phyloP scores from a whole-genome alignment of 495 filamentous ascomycete genomes.

The Chaetomidium leptoderma region DNA sequence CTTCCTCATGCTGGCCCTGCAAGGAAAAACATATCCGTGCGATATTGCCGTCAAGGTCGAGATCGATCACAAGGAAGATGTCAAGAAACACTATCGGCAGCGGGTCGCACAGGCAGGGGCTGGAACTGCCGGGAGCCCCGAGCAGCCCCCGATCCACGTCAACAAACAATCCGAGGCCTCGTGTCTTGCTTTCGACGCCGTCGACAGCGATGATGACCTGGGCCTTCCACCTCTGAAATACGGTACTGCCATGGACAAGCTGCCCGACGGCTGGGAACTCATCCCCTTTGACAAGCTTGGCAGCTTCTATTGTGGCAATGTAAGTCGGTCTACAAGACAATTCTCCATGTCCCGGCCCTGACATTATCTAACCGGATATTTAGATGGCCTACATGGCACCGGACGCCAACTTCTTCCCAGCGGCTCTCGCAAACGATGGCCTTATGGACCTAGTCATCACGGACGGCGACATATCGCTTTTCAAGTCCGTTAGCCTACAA shows the following conservation, averaged over 20 bases:
- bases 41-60: constrained; percentile 80
- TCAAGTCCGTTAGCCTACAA: constrained; percentile 61
- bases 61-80: constrained; percentile 67
- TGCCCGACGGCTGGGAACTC: constrained; percentile 71
- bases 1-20: constrained; percentile 65
- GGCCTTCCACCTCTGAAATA: constrained; percentile 70
- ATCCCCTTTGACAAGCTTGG: constrained; percentile 71
- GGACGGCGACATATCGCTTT: constrained; percentile 64
- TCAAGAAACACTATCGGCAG: constrained; percentile 65
- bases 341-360: not conserved
- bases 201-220: constrained; percentile 7
- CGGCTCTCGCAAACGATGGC: constrained; percentile 78
- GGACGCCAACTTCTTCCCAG: constrained; percentile 82
- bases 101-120: constrained; percentile 3
- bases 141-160: constrained; percentile 7
- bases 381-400: constrained; percentile 88
- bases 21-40: constrained; percentile 76
- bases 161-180: constrained; percentile 16
- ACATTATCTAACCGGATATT: not conserved
- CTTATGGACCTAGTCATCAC: constrained; percentile 79
- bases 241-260: constrained; percentile 69
- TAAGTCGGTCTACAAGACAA: constrained; percentile 26
- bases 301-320: constrained; percentile 91
- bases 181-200: constrained; percentile 6
- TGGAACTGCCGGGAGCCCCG: constrained; percentile 4